These are phyloP conservation scores for Gynochthodes officinalis DNA, from an alignment of 257 asterid species.

Conservation along the genomic window DNA sequence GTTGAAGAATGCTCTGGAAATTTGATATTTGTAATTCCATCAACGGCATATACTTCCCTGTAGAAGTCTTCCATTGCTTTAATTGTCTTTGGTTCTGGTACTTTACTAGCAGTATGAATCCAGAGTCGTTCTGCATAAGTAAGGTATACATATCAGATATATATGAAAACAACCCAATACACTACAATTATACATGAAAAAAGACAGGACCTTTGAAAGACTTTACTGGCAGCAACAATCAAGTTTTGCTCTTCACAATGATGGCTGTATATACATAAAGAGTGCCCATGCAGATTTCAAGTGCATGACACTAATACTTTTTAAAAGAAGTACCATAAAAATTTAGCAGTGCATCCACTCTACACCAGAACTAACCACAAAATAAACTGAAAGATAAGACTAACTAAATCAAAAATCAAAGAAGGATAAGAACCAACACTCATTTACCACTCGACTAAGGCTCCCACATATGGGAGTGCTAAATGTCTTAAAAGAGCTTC, in stretches of 20 bases:
- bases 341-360: background rate
- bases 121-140: conserved; percentile 69
- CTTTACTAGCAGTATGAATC: conserved; percentile 97
- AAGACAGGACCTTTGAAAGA: background rate
- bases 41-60: conserved; percentile 77
- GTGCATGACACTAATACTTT: background rate
- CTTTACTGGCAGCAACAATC: background rate
- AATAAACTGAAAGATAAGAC: background rate
- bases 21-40: conserved; percentile 75
- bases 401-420: background rate
- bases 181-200: background rate
- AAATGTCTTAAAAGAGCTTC: background rate
- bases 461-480: background rate
- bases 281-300: background rate
- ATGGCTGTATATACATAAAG: background rate
- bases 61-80: conserved; percentile 94
- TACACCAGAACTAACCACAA: background rate
- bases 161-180: conserved; percentile 1
- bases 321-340: background rate
- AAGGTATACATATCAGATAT: background rate
- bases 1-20: conserved; percentile 93
- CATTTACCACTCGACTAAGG: background rate
- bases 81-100: conserved; percentile 86
- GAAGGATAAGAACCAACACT: background rate
- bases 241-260: background rate